Evolutionary conservation across 2,329 filamentous ascomycete species (phyloP), one percentile per base, ranked within the genome.

Genomic region (Cryphonectria parasitica): DNA sequence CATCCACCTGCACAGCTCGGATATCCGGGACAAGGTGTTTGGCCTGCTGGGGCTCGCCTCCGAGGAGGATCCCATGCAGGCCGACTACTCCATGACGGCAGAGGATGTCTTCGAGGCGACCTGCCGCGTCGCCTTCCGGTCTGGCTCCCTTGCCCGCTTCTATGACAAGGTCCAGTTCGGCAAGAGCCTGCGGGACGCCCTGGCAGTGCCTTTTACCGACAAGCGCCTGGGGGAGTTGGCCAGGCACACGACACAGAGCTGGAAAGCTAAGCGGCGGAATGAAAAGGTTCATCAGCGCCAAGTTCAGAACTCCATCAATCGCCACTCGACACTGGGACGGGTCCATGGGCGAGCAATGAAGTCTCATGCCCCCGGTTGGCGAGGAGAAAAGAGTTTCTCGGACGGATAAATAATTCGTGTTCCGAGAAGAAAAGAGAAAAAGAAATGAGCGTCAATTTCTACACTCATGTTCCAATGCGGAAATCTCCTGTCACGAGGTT

Each of bases 21-120:
- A 63, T 5, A 28, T 63, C 61, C 34, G 61, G n/a, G 61, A 64
- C 41, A 64, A 64, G 34, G 61, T 64, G 2, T 64, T 64, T 17
- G 61, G 61, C 10, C 39, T 64, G 39, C 39, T 64, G 11, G 61
- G 39, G n/a, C 39, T 64, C n/a, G 61, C 61, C n/a, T 64, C 61
- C 0, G 39, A 64, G 34, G 39, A 64, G 17, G 61, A 64, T 13
- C 61, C 61, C 19, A 17, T 64, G 39, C 61, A 41, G 25, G 61
- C 39, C 8, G 61, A 64, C 61, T 64, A 64, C 39, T 41, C 36
- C 17, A 64, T 64, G 61, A 41, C 36, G 19, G 17, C 61, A 13
- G 61, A 15, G 61, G 61, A 64, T 7, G 61, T 64, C 61, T 64
- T 64, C 6, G 61, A 64, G 61, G n/a, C 61, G 3, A 64, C 36